Conservation (phyloP, 1,284 basidiomycete genomes). For the Heterobasidion annosum region DNA sequence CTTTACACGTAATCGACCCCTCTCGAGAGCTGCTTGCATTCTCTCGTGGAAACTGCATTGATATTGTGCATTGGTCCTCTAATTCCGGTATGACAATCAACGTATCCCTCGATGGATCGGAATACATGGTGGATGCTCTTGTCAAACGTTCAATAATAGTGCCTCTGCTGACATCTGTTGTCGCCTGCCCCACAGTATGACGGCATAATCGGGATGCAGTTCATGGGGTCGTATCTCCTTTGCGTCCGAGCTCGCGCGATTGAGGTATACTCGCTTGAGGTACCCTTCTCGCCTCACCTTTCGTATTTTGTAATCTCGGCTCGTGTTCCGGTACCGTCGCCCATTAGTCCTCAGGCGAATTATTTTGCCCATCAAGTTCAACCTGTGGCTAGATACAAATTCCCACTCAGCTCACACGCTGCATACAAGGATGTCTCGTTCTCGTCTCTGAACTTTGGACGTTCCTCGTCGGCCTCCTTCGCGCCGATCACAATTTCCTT, state of each 20-base stretch:
- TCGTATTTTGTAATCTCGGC: constrained; percentile 6
- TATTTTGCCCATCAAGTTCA: constrained; percentile 10
- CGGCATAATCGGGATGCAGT: constrained; percentile 33
- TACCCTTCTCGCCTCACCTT: background rate
- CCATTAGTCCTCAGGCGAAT: background rate
- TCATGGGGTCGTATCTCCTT: constrained; percentile 38
- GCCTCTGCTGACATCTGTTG: background rate
- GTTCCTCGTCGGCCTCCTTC: background rate
- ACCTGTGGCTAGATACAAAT: constrained; percentile 13
- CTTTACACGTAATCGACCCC: constrained; percentile 26
- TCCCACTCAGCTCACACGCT: constrained; percentile 31
- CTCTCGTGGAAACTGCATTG: constrained; percentile 19
- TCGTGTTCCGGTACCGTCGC: constrained; percentile 4
- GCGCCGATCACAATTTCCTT: constrained; percentile 21
- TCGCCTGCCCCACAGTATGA: constrained; percentile 31
- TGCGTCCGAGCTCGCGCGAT: constrained; percentile 40
- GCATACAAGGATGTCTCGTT: constrained; percentile 29
- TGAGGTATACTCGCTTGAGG: constrained; percentile 32
- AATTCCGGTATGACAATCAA: constrained; percentile 13
- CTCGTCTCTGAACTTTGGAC: background rate
- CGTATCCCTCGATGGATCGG: constrained; percentile 15
- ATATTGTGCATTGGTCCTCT: constrained; percentile 24
- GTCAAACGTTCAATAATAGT: background rate
- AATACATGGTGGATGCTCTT: constrained; percentile 18
- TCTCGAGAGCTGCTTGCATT: constrained; percentile 18